These are phyloP conservation scores for Cicer bijugum DNA, from an alignment of 306 rosid genomes.

Conservation along the genomic window DNA sequence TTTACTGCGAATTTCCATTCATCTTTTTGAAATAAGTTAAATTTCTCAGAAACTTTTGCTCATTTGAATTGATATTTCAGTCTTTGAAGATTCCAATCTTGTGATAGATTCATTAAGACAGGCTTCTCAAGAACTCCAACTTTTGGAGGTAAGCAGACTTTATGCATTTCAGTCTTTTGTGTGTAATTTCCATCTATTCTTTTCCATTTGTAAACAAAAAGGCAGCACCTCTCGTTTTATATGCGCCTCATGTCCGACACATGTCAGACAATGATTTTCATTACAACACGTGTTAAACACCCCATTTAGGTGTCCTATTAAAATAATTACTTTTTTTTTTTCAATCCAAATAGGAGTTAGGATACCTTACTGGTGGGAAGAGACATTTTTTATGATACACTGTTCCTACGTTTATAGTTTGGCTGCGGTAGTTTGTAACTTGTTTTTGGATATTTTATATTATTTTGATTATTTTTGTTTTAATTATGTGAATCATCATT, in stretches of 20 bases:
- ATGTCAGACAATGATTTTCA: neutral
- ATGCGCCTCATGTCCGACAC: neutral
- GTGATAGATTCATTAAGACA: constrained; percentile 80
- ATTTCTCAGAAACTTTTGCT: neutral
- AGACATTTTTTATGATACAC: neutral
- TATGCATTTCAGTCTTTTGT: constrained; percentile 13
- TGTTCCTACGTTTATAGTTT: neutral
- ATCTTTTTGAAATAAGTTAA: neutral
- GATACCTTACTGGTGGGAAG: neutral
- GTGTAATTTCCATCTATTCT: neutral
- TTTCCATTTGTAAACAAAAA: constrained; percentile 8
- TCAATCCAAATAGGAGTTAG: neutral
- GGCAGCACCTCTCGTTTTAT: neutral
- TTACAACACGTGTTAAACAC: neutral
- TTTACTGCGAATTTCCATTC: constrained; percentile 8
- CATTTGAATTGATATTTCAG: constrained; percentile 50
- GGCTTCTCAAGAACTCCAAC: constrained; percentile 84
- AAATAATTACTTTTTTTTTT: neutral
- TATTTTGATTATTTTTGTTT: neutral
- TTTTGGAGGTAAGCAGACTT: constrained; percentile 73
- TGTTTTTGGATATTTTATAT: neutral
- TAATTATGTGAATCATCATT: neutral
- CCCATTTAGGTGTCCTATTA: neutral
- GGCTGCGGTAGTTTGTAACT: neutral
- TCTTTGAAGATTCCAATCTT: constrained; percentile 55